Percentiles rank a stretch among this genome's conserved stretches.
Evolutionary conservation across 257 asterid genomes (phyloP).

Genomic region (Oldenlandia corymbosa): DNA sequence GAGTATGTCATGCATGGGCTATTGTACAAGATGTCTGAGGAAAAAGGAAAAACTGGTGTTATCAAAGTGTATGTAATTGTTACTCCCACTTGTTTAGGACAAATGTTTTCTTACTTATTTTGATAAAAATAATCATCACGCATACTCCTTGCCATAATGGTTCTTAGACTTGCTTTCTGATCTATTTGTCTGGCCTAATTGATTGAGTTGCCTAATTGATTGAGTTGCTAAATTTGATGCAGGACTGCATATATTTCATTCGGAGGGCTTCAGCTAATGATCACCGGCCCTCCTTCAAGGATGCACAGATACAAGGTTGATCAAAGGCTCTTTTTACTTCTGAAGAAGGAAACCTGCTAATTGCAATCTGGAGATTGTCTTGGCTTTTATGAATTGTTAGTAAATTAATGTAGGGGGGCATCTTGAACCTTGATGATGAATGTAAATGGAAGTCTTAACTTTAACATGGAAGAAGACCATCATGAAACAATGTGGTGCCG

Average conservation of each 20-base stretch:
- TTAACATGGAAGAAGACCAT: too few relatives aligned
- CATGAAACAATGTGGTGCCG: too few relatives aligned
- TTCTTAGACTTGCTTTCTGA: too few relatives aligned
- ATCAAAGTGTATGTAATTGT: slow-evolving; percentile 55
- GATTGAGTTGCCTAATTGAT: slow-evolving; percentile 4
- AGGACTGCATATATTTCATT: slow-evolving; percentile 65
- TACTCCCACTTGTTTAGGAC: slow-evolving; percentile 3
- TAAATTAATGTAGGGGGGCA: background rate
- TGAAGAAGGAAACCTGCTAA: slow-evolving; percentile 58
- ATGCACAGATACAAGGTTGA: slow-evolving; percentile 53
- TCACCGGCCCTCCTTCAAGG: slow-evolving; percentile 51
- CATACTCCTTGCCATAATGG: too few relatives aligned
- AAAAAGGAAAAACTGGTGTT: slow-evolving; percentile 24
- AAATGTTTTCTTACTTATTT: background rate
- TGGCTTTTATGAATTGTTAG: background rate
- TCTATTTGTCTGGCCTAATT: background rate
- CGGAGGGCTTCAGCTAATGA: slow-evolving; percentile 91
- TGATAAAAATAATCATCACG: too few relatives aligned
- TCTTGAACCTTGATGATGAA: background rate
- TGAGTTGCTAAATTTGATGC: slow-evolving; percentile 15
- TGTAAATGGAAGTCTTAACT: background rate
- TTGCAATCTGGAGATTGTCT: background rate
- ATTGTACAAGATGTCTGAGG: slow-evolving; percentile 68
- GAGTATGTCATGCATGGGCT: slow-evolving; percentile 93
- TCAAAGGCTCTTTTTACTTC: slow-evolving; percentile 66